Base-by-base conservation (phyloP, 2,329 filamentous ascomycete species). In the Aspergillus aculeatus region DNA sequence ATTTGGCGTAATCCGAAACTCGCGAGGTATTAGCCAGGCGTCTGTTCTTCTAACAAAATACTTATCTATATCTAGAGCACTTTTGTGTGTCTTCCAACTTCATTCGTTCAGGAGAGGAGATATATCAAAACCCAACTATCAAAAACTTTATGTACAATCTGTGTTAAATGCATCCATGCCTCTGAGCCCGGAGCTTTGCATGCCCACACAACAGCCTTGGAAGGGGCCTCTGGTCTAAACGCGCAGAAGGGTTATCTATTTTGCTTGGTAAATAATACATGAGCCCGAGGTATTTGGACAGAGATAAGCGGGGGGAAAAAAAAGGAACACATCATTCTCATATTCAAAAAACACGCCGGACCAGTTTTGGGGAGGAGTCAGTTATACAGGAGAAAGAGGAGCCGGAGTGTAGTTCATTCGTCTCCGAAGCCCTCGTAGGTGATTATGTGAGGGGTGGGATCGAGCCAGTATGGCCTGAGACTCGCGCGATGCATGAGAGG, bases 191-290 rank as follows among this genome's bases (percentile, higher is more conserved):
- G 38, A 1, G 38, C 38, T 5, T 44, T 44, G 38, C 16, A 44
- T 44, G 38, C 38, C 38, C 14, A 44, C 14, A 35, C 5, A 35
- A 12, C 32, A 35, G 32, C 11, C 14, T 12, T 21, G 60, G 57
- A 50, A 62, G 23, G 54, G 54, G 50, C 57, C 53, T 47, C 29
- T 59, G 26, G 26, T 57, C 56, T 59, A 64, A 47, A 64, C 56
- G 56, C 62, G 61, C 64, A 57, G 58, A 65, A 58, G 64, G 64
- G 64, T 52, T 56, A 59, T 60, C 62, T 66, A 66, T 61, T 60
- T 60, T 60, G 51, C 19, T 54, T 54, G 56, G 57, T 59, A 65
- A 57, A 63, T 67, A 60, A 64, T 63, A 66, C 61, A 67, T 61
- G 57, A 44, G 60, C 49, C 57, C 58, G 57, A 58, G 54, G 49